Evolutionary conservation across 805 yeast genomes (phyloP), one percentile per base, ranked within the genome.

Genomic region (Suhomyces vadensis): DNA sequence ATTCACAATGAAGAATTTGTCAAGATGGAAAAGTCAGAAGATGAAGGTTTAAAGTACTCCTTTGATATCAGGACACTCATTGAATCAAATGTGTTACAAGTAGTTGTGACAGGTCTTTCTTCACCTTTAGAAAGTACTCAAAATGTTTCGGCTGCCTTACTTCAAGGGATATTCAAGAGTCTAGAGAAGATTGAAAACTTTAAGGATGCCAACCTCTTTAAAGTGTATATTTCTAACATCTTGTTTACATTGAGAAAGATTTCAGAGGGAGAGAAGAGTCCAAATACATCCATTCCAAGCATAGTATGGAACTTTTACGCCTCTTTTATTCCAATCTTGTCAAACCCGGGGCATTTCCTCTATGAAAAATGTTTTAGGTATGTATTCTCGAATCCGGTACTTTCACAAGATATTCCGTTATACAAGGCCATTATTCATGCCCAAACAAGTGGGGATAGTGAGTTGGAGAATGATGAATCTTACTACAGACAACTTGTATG

Each of bases 281-380:
- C 58, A 51, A 41, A 48, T 47, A 43, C 7, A 35, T 43, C 36
- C 1, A 38, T 76, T 5, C 55, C 81, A 0, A 74, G 82, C 3
- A 49, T 84, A 13, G 67, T 82, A n/a, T 77, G 85, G 64, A 65
- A 71, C 13, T 58, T 80, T 43, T 61, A 83, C 31, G 76, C 88
- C 0, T 74, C 77, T 41, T 58, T 89, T 29, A 65, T 81, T 3
- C 77, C 79, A 2, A 69, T 87, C 1, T 59, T 87, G 46, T 60
- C 73, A 5, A 80, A 83, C 48, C 96, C 97, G 0, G 79, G 82
- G 0, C 92, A 87, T 49, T 75, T 74, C 53, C 60, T 92, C 16
- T 87, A 84, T 61, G 96, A 90, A 50, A 79, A 80, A 51, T 79
- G 81, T 0, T 79, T 74, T 53, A 76, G 83, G 46, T 88, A 82